Base-by-base conservation (phyloP, 257 asterid genomes). In the Lycium barbarum region DNA sequence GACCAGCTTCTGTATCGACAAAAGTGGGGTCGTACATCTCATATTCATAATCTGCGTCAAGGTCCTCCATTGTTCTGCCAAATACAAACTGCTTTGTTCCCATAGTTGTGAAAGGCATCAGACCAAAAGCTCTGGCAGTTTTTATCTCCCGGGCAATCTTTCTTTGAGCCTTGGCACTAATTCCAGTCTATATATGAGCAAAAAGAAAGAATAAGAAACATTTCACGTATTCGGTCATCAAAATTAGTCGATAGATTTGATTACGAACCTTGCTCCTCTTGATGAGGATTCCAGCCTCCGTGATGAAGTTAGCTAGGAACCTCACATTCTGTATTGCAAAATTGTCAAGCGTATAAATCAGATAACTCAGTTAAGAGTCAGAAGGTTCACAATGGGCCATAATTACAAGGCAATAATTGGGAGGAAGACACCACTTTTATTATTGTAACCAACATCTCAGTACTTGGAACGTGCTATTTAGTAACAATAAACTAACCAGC, bases 101-200 rank as follows among this genome's bases (percentile, higher is more conserved):
- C 99, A 97, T 95, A 40, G 97, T 90, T 80, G 98, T 95, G 92
- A 97, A 97, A 3, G 99, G 99, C 96, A 97, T 88, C 76, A 97
- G 92, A 74, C 99, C 98, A 66, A 97, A 97, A 71, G 98, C 95
- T 38, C 99, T 91, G 47, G 99, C 99, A 76, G 99, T 96, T 91
- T 96, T 94, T 89, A 96, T 96, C 91, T 93, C 99, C 54, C 93
- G 85, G 20, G 93, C 92, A 10, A 91, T 74, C 86, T 89, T 91
- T 83, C 92, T 88, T 84, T 91, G 93, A 8, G 93, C 93, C 89
- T 89, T 91, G 80, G 93, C 93, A 67, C 93, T 89, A 58, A 91
- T 91, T 81, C 82, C 83, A 78, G 93, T 88, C 93, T 89, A 57
- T 43, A 38, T 35, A 70, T 54, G 66, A 65, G 73, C 36, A 5